Base-by-base conservation (phyloP, 495 filamentous ascomycete species). In the Penicillium atrosanguineum region DNA sequence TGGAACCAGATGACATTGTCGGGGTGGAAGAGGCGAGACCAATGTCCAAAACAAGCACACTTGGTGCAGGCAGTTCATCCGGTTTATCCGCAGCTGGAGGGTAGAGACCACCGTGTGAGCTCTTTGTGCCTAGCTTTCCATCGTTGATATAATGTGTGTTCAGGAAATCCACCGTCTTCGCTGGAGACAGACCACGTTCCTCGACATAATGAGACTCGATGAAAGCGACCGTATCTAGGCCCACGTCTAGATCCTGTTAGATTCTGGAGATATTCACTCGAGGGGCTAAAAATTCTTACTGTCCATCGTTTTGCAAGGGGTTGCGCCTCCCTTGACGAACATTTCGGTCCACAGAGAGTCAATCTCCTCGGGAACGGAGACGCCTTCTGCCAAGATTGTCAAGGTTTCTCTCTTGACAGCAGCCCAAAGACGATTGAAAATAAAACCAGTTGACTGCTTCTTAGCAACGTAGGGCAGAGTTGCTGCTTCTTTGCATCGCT, bases 341-440 rank as follows among this genome's bases (percentile, higher is more conserved):
- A 77, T 73, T 39, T 75, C 62, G 4, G 44, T 42, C 73, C 71
- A 81, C 20, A 77, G 52, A 1, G 44, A 28, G 48, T 81, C 79
- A 25, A 80, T 69, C 26, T 77, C 74, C 12, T 65, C 63, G 0
- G 79, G 76, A 1, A 52, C 59, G 1, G 63, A 64, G 12, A 81
- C 75, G 1, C 73, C 78, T 25, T 81, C 76, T 1, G 70, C 57
- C 3, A 83, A 45, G 8, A 83, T 69, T 7, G 62, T 67, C 44
- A 83, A 52, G 6, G 57, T 61, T 54, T 82, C 79, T n/a, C 78
- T 63, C 58, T 82, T 80, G 47, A 80, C 69, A 14, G 79, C 79
- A 1, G 74, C 78, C 77, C 78, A 82, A 4, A 82, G 57, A 0
- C 79, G 75, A 39, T 79, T 78, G 62, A 79, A 71, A 12, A 82